Evolutionary conservation across 495 filamentous ascomycete species (phyloP), one percentile per base, ranked within the genome.

Genomic region (Cetradonia linearis): DNA sequence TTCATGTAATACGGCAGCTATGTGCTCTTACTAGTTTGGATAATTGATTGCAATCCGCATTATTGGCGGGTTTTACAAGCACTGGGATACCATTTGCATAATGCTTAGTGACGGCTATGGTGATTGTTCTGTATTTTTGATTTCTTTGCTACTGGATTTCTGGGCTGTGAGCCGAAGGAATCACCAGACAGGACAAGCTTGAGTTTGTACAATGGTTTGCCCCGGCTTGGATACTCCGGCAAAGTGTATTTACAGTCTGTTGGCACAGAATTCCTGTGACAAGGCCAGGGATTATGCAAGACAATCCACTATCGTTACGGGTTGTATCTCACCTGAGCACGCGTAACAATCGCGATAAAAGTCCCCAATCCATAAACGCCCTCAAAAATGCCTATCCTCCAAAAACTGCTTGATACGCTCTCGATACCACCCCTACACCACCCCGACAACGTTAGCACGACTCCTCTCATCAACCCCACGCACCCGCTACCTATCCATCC

Each of bases 21-120:
- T 82, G 87, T 67, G 78, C 80, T 47, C 91, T 88, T 71, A 83
- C 85, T 31, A 79, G 77, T 54, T 74, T 89, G 61, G 84, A 81
- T 59, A 76, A 72, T 58, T 77, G 61, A 69, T 40, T 55, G 57
- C 20, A 23, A 20, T 10, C n/a, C 30, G 61, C 61, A 44, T 47
- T 66, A 54, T 64, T 23, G 47, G 28, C 16, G 56, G 57, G 30
- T 8, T 14, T 16, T 18, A 18, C 42, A 23, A 23, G n/a, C 23
- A 46, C 20, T n/a, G 34, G 47, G 28, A 27, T 30, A 31, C n/a
- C 23, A 64, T 42, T 48, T 61, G 38, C 44, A 31, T 30, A n/a
- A 38, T 33, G n/a, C n/a, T n/a, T n/a, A n/a, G n/a, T n/a, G n/a
- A n/a, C n/a, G n/a, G n/a, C n/a, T n/a, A n/a, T n/a, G n/a, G 57